A percentile compares a stretch with the other conserved stretches of the same genome.
phyloP scores from a whole-genome alignment of 306 rosid genomes.

The Corylus americana region DNA sequence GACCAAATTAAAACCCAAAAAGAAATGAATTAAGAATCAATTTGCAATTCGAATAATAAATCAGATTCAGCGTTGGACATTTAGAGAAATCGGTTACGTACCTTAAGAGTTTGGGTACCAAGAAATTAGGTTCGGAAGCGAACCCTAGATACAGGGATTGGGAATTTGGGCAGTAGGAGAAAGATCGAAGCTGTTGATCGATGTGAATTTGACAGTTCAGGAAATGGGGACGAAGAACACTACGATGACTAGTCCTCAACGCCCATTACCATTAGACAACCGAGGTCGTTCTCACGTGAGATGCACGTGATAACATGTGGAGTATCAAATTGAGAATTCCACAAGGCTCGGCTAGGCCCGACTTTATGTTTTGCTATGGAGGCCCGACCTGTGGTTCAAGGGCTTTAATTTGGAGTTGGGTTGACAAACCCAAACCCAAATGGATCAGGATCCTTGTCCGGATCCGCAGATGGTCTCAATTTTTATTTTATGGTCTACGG shows the following conservation, averaged over 20 bases:
- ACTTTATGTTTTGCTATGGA: not conserved
- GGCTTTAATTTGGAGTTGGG: not conserved
- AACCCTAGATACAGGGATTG: slow-evolving; percentile 6
- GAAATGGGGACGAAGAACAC: slow-evolving; percentile 23
- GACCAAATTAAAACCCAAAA: not conserved
- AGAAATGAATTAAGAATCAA: not conserved
- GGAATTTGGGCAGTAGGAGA: not conserved
- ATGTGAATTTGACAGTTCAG: slow-evolving; percentile 15
- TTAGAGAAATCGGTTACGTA: not conserved
- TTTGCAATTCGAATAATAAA: not conserved
- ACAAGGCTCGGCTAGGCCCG: not conserved
- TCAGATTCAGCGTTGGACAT: not conserved
- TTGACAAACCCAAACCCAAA: not conserved
- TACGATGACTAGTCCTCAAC: not conserved
- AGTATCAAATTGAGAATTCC: not conserved
- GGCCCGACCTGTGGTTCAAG: not conserved
- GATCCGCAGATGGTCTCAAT: no score
- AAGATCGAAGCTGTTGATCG: not conserved
- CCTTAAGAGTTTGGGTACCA: slow-evolving; percentile 10
- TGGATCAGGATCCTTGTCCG: no score
- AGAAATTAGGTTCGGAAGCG: not conserved
- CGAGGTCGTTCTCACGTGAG: slow-evolving; percentile 9
- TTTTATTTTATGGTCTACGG: no score
- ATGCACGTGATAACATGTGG: slow-evolving; percentile 17
- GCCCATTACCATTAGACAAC: not conserved